Base-by-base conservation (phyloP, 371 early-diverging fungal species). In the Batkoa obscura region DNA sequence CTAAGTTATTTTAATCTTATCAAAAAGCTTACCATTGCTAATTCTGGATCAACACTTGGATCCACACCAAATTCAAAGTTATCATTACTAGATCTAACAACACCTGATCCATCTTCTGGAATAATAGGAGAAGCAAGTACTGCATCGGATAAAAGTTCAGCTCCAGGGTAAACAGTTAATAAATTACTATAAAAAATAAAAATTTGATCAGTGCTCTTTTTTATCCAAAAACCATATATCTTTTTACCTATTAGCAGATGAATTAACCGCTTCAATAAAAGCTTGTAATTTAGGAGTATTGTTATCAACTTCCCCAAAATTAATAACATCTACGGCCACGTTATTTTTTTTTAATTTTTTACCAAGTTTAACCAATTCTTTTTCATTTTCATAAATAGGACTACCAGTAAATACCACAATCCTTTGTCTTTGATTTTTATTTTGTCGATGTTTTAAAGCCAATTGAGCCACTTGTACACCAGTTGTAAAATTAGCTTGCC, bases 341-440 rank as follows among this genome's bases (percentile, higher is more conserved):
- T 90, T 93, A 72, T 94, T 96, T 76, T 94, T 95, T 68, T 97
- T 91, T 59, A 96, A 75, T 61, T 91, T 92, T 73, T 92, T 94
- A 58, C 90, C 93, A 41, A 95, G 67, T 60, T 78, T 82, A 38
- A 94, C 85, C 32, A 98, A 66, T 34, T 88, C 64, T 67, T 86
- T 83, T 66, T 90, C 88, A 43, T 86, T 88, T 33, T 79, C 68
- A 32, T 73, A 72, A 15, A 96, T 64, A 38, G 94, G 94, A 56
- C 87, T 86, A 23, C 90, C 94, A 3, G 92, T 87, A 74, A 99
- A 96, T 17, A 86, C 88, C 63, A 97, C 79, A 50, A 99, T 83
- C 45, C 92, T 70, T 68, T 94, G 95, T 53, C 81, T 77, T 66
- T 94, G 94, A 63, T 91, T 88, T 72, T 90, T 91, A 72, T 93